Percentiles rank a stretch among this genome's conserved stretches.
These are phyloP conservation scores for Sporothrix schenckii DNA, from an alignment of 2,329 filamentous ascomycete genomes.

Conservation along the genomic window DNA sequence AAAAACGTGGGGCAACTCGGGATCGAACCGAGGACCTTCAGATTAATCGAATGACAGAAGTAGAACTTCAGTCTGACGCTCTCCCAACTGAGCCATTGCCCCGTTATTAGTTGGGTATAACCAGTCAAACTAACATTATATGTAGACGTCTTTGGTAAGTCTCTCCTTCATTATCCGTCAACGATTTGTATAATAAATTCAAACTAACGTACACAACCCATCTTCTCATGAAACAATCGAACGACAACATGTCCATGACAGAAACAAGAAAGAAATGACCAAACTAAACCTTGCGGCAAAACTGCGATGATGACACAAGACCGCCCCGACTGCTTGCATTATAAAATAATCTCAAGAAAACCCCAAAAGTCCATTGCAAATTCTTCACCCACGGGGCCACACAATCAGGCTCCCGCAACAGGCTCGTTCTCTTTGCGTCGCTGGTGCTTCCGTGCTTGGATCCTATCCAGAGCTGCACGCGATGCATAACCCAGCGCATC, in stretches of 20 bases:
- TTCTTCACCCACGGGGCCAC: not conserved
- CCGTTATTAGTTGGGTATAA: not conserved
- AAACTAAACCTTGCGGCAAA: not conserved
- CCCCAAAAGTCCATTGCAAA: not conserved
- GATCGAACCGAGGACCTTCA: slow-evolving; percentile 34
- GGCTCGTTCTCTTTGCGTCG: not conserved
- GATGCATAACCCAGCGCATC: not conserved
- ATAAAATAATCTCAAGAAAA: not conserved
- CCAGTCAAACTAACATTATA: too few species aligned
- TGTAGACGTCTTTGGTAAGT: too few species aligned
- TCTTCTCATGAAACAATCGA: too few species aligned
- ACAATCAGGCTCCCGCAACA: not conserved
- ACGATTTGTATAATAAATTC: too few species aligned
- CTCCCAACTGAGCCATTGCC: slow-evolving; percentile 34
- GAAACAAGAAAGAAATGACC: not conserved
- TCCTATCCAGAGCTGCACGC: slow-evolving; percentile 2
- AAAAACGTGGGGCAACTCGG: slow-evolving; percentile 32
- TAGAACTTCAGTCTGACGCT: slow-evolving; percentile 31
- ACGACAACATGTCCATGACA: not conserved
- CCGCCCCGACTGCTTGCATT: not conserved
- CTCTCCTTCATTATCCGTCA: too few species aligned
- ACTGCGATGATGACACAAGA: not conserved
- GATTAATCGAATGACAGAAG: slow-evolving; percentile 21
- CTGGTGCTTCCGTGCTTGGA: not conserved
- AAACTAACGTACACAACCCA: too few species aligned